Conservation (phyloP, 2,329 filamentous ascomycete genomes). For the Fusarium proliferatum region DNA sequence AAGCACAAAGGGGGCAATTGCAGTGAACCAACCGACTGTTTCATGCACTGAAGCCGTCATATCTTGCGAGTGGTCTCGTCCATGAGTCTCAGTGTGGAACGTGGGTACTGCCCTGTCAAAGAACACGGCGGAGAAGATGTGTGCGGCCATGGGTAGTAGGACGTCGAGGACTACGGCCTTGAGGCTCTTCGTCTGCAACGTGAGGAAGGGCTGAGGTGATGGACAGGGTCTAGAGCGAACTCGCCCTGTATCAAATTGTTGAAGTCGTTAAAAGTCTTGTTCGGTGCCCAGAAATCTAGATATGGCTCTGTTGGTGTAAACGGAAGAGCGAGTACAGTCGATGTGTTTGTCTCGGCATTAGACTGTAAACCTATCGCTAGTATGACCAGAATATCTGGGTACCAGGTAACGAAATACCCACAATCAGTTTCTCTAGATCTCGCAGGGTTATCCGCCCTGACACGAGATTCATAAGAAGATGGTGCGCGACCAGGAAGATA, state of each 20-base stretch:
- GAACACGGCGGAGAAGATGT: not conserved
- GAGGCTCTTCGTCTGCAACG: not conserved
- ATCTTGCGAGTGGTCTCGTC: not conserved
- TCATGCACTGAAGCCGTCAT: not conserved
- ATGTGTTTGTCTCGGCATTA: not conserved
- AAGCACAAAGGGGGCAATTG: not conserved
- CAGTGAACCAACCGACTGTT: not conserved
- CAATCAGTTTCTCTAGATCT: conserved; percentile 6
- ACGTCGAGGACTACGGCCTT: not conserved
- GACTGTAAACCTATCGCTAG: not conserved
- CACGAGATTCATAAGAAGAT: conserved; percentile 26
- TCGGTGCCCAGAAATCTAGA: not conserved
- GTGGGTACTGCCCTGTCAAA: not conserved
- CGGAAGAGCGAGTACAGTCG: not conserved
- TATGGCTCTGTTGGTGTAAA: not conserved
- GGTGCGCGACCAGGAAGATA: conserved; percentile 17
- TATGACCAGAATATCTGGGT: not conserved
- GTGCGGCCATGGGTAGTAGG: not conserved
- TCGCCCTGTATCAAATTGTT: not conserved
- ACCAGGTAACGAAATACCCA: not conserved
- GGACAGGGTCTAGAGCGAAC: not conserved
- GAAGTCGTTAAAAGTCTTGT: not conserved
- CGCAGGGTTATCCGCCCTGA: conserved; percentile 17
- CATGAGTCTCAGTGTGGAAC: not conserved
- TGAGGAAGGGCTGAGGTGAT: not conserved